Evolutionary conservation across 306 rosid genomes (phyloP).

Genomic region (Pterocarpus santalinus): DNA sequence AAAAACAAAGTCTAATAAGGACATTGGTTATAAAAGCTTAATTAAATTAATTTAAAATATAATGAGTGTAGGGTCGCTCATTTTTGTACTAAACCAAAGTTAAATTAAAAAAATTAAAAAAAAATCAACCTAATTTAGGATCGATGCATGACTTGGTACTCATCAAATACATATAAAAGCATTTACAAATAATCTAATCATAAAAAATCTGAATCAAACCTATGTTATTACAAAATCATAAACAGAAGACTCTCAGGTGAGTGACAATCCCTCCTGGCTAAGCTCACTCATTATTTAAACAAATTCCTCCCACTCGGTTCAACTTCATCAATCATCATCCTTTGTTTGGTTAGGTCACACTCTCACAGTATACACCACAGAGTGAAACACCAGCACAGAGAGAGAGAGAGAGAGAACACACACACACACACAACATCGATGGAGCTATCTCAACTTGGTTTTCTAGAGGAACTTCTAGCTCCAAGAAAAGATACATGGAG

Average conservation of each 20-base stretch:
- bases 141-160: too few relatives aligned
- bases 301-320: slow-evolving; percentile 35
- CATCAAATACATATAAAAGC: too few relatives aligned
- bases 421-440: slow-evolving; percentile 43
- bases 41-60: too few relatives aligned
- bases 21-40: too few relatives aligned
- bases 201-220: too few relatives aligned
- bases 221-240: neutral
- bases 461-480: slow-evolving; percentile 73
- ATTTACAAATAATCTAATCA: too few relatives aligned
- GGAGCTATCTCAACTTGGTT: slow-evolving; percentile 84
- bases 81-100: too few relatives aligned
- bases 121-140: too few relatives aligned
- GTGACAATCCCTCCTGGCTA: neutral
- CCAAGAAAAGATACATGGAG: slow-evolving; percentile 72
- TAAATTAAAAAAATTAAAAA: too few relatives aligned
- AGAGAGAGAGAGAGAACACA: neutral
- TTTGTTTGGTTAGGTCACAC: slow-evolving; percentile 27
- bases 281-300: neutral
- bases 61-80: too few relatives aligned
- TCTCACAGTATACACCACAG: neutral
- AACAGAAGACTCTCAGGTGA: neutral
- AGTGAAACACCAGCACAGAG: neutral
- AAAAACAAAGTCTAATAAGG: too few relatives aligned
- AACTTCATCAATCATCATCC: slow-evolving; percentile 18